Base-by-base conservation (phyloP, 176 grass and related monocot species). In the Alopecurus myosuroides region DNA sequence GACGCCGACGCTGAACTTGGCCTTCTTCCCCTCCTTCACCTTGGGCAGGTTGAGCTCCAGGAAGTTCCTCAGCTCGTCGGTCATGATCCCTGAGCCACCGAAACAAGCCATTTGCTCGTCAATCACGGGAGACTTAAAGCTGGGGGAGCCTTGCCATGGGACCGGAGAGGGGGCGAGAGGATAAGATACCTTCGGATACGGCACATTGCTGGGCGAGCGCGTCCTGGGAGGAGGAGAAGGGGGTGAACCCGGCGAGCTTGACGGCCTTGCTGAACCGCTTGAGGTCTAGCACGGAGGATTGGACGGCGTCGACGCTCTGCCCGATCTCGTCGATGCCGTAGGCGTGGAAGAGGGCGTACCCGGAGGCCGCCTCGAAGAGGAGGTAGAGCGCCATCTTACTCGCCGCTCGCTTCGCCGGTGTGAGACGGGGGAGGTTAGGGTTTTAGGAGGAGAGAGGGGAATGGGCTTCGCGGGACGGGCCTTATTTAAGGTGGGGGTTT, bases 191-290 rank as follows among this genome's bases (percentile, higher is more conserved):
- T 88, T 97, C 91, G 40, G 91, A 92, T 50, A 97, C 50, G 30
- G 94, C 85, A 80, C 88, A 92, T 34, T 82, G 86, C 77, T 97
- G 94, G 71, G 88, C 88, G 75, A 94, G 85, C n/a, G 94, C 94
- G n/a, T 94, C 91, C 14, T 85, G 6, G 30, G 94, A 87, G 39
- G 94, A 90, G 15, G 85, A 85, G 89, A 83, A 97, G 34, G 94
- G 91, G 35, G 63, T 63, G 94, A 97, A 97, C 19, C 70, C 89
- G 19, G 60, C 65, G 82, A 94, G 87, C 83, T 90, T 97, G 76
- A 92, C 89, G 77, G 89, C 89, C 92, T 88, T 93, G 36, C 91
- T 87, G 37, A 97, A 92, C 20, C 94, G 94, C 31, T 81, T 83
- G 28, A 92, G 85, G 66, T 97, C 87, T 30, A 85, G 51, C 37